Evolutionary conservation across 2,329 filamentous ascomycete genomes (phyloP), one percentile per base, ranked within the genome.

Genomic region (Beauveria brongniartii): DNA sequence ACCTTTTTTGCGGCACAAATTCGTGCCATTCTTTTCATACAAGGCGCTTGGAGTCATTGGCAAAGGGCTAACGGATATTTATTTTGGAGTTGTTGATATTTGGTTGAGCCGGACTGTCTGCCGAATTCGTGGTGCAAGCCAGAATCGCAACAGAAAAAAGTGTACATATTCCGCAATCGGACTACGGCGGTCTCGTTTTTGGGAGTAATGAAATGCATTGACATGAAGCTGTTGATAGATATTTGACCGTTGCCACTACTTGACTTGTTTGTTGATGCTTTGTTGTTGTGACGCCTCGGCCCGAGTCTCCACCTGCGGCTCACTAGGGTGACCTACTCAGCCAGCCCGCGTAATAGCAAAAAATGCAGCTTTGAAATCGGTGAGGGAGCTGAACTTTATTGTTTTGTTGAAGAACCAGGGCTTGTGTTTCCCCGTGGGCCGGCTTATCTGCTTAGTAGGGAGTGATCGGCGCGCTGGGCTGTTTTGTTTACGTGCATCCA

Each of bases 101-200:
- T 62, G 61, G 52, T 63, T 60, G 57, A 53, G 57, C 50, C 57
- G 30, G 63, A 59, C 55, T 61, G 53, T 60, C 40, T 44, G 57
- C 48, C 12, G 40, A 40, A 26, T 51, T 56, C 20, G 22, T 52
- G 57, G 47, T 24, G 3, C 50, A 9, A 47, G 57, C 57, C 50
- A 48, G 57, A 52, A 52, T 48, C 65, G 64, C 60, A 64, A 65
- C 66, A 62, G 68, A 69, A 71, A 73, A 71, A 71, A 70, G 67
- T 76, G 74, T 76, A 75, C 71, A 76, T 75, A 75, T 72, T 70
- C 69, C 69, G 71, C 73, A 72, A 72, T 71, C 64, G 69, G 69
- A 68, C 67, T 68, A 71, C 67, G 70, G 66, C 65, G 66, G 64
- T 68, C 64, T 69, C 62, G 63, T 61, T 65, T 60, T 65, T 64